Percentiles rank a stretch among this genome's conserved stretches.
Evolutionary conservation across 2,329 filamentous ascomycete species (phyloP).

Genomic region (Cordyceps farinosa): DNA sequence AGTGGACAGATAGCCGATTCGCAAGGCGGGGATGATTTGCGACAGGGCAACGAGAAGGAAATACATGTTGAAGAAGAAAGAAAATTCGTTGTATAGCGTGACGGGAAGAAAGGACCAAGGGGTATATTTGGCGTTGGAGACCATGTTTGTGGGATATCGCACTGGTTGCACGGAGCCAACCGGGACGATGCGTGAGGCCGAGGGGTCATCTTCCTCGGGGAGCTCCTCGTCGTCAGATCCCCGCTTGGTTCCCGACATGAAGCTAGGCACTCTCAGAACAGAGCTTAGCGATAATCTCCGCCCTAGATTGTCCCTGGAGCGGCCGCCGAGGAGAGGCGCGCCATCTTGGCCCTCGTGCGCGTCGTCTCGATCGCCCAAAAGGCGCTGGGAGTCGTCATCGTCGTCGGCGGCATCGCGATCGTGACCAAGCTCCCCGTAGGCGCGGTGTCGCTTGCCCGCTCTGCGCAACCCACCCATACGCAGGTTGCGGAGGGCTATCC

Average conservation of each 20-base stretch:
- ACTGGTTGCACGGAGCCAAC: slow-evolving; percentile 71
- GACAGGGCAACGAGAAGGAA: slow-evolving; percentile 93
- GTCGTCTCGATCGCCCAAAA: slow-evolving; percentile 61
- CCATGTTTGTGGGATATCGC: slow-evolving; percentile 81
- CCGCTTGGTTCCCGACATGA: slow-evolving; percentile 33
- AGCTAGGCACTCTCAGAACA: slow-evolving; percentile 22
- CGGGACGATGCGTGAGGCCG: slow-evolving; percentile 68
- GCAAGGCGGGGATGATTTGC: slow-evolving; percentile 81
- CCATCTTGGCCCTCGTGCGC: slow-evolving; percentile 64
- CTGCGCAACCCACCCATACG: slow-evolving; percentile 63
- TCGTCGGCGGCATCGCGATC: slow-evolving; percentile 57
- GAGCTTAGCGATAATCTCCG: slow-evolving; percentile 27
- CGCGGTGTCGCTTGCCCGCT: slow-evolving; percentile 49
- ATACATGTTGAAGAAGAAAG: slow-evolving; percentile 99
- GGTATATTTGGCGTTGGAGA: slow-evolving; percentile 98
- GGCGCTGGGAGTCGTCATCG: slow-evolving; percentile 65
- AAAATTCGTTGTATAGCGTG: slow-evolving; percentile 97
- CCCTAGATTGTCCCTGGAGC: slow-evolving; percentile 21
- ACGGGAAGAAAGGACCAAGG: slow-evolving; percentile 89
- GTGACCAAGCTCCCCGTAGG: slow-evolving; percentile 59
- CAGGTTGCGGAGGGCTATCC: slow-evolving; percentile 69
- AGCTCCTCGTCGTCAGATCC: slow-evolving; percentile 41
- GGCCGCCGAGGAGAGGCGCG: slow-evolving; percentile 62
- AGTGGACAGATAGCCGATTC: slow-evolving; percentile 91
- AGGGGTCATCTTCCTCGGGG: slow-evolving; percentile 58